Percentiles rank a stretch among this genome's conserved stretches.
phyloP scores from a whole-genome alignment of 2,329 filamentous ascomycete species.

The Claviceps quebecensis region DNA sequence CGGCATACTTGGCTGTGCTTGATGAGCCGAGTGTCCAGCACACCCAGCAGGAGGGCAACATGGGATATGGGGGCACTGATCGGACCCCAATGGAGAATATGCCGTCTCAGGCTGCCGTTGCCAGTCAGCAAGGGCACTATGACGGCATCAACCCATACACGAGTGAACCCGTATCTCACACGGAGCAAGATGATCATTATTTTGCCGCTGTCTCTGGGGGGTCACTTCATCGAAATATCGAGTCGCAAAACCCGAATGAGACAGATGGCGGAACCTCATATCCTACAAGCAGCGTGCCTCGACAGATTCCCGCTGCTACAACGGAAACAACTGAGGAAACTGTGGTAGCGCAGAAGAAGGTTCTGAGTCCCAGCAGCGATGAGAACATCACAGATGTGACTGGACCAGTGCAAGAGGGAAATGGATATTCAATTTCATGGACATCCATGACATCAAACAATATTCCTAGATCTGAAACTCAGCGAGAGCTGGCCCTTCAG shows the following conservation, averaged over 20 bases:
- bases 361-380: neutral
- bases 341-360: neutral
- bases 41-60: slow-evolving; percentile 6
- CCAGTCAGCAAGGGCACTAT: slow-evolving; percentile 34
- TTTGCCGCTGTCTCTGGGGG: slow-evolving; percentile 9
- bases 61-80: slow-evolving; percentile 32
- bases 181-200: slow-evolving; percentile 7
- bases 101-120: slow-evolving; percentile 35
- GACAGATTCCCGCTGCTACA: neutral
- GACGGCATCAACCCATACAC: slow-evolving; percentile 47
- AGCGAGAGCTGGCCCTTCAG: slow-evolving; percentile 10
- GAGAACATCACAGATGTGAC: slow-evolving; percentile 8
- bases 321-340: neutral
- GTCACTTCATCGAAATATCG: slow-evolving; percentile 7
- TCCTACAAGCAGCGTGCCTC: neutral
- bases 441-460: slow-evolving; percentile 4
- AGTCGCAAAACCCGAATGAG: neutral
- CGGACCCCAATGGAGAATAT: slow-evolving; percentile 33
- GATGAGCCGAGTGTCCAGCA: neutral
- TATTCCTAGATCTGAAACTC: slow-evolving; percentile 12
- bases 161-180: slow-evolving; percentile 24
- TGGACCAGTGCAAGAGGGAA: slow-evolving; percentile 1
- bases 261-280: neutral
- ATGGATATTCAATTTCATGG: slow-evolving; percentile 9
- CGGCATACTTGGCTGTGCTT: slow-evolving; percentile 18